Conservation (phyloP, 1,139 yeast genomes). For the Hansenula sp. region DNA sequence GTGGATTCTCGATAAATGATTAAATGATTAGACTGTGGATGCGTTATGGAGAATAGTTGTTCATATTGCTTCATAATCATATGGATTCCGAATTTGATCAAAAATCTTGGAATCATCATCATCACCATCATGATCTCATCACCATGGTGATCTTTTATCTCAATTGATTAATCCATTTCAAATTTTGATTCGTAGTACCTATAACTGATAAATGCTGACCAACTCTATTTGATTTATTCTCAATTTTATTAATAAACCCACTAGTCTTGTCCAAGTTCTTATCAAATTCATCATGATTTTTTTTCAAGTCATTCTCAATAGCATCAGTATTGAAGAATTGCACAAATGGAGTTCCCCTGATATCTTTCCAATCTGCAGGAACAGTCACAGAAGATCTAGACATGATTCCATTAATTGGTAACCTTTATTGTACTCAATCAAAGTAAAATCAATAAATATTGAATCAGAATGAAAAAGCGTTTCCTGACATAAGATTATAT, state of each 20-base stretch:
- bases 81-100: too few relatives aligned
- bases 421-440: too few relatives aligned
- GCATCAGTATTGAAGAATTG: not conserved
- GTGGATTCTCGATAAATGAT: too few relatives aligned
- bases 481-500: too few relatives aligned
- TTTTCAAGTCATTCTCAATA: not conserved
- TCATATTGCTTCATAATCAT: too few relatives aligned
- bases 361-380: not conserved
- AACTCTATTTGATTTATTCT: not conserved
- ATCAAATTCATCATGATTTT: not conserved
- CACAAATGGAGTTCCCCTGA: not conserved
- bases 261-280: not conserved
- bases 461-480: too few relatives aligned
- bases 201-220: not conserved
- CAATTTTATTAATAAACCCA: conserved; percentile 1
- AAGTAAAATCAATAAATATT: too few relatives aligned
- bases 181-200: not conserved
- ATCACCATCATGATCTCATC: too few relatives aligned
- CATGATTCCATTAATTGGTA: too few relatives aligned
- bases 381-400: not conserved
- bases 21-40: too few relatives aligned
- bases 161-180: conserved; percentile 1
- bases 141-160: not conserved
- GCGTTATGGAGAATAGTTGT: too few relatives aligned
- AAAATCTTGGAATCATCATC: too few relatives aligned